Evolutionary conservation across 495 filamentous ascomycete species (phyloP).

Genomic region (Delitschia confertaspora): DNA sequence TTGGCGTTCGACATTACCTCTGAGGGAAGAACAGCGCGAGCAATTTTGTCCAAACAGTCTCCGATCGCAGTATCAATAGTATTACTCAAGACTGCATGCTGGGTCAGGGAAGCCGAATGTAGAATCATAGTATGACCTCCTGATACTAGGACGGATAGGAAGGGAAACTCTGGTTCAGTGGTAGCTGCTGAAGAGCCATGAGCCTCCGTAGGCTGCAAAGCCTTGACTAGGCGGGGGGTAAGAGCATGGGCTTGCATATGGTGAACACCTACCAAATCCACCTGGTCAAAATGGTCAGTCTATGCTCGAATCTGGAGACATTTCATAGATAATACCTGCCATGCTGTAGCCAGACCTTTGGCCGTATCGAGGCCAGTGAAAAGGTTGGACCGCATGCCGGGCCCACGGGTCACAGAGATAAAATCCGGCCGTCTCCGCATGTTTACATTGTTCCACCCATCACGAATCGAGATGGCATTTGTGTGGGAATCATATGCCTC

Average conservation of each 20-base stretch:
- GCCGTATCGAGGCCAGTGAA: conserved; percentile 70
- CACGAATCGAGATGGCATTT: background rate
- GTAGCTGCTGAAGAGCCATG: background rate
- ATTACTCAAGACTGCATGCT: conserved; percentile 63
- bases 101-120: conserved; percentile 52
- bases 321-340: conserved; percentile 40
- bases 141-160: conserved; percentile 80
- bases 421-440: conserved; percentile 58
- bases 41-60: conserved; percentile 76
- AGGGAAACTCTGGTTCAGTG: conserved; percentile 54
- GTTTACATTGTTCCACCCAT: background rate
- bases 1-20: conserved; percentile 37
- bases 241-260: conserved; percentile 97
- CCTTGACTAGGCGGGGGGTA: conserved; percentile 70
- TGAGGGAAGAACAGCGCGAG: conserved; percentile 59
- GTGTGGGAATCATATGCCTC: background rate
- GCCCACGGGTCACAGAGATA: conserved; percentile 76
- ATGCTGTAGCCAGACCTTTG: conserved; percentile 78
- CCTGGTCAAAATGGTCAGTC: conserved; percentile 6
- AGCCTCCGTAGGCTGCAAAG: conserved; percentile 36
- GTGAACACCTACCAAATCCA: conserved; percentile 76
- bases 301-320: background rate
- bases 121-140: conserved; percentile 88
- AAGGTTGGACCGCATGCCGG: conserved; percentile 73
- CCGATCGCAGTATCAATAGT: conserved; percentile 72